phyloP scores from a whole-genome alignment of 768 basidiomycete species.

The Tremella fuciformis region DNA sequence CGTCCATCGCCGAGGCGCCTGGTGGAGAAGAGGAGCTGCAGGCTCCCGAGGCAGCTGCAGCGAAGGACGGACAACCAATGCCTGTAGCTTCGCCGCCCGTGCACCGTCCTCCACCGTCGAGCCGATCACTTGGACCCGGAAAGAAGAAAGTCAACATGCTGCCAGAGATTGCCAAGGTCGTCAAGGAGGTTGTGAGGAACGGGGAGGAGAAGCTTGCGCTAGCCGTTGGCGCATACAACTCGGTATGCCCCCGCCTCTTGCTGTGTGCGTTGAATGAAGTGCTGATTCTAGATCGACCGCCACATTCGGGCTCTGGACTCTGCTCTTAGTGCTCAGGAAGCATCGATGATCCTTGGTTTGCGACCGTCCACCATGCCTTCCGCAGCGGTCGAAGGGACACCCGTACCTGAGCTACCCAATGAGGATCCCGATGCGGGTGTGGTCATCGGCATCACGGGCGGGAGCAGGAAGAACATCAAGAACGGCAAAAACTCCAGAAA shows the following conservation, averaged over 20 bases:
- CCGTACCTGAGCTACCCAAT: background rate
- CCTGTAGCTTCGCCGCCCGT: no score
- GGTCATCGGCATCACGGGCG: constrained; percentile 18
- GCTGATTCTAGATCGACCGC: constrained; percentile 42
- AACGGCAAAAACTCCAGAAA: background rate
- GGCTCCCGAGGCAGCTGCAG: no score
- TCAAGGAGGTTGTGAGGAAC: constrained; percentile 44
- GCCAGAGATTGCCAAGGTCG: constrained; percentile 44
- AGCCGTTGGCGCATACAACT: constrained; percentile 50
- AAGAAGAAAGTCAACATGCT: constrained; percentile 18
- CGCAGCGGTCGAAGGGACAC: constrained; percentile 25
- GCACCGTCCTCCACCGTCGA: no score
- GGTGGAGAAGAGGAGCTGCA: no score
- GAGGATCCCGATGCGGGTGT: constrained; percentile 21
- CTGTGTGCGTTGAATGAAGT: background rate
- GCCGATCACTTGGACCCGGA: no score
- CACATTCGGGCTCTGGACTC: constrained; percentile 52
- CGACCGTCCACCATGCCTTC: constrained; percentile 43
- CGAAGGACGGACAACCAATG: no score
- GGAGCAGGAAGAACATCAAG: background rate
- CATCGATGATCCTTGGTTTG: constrained; percentile 45
- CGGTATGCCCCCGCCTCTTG: constrained; percentile 28
- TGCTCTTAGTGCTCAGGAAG: constrained; percentile 45
- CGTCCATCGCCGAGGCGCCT: no score
- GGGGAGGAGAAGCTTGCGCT: constrained; percentile 52